Conservation (phyloP, 352 stramenopile genomes). For the Pythium volutum region DNA sequence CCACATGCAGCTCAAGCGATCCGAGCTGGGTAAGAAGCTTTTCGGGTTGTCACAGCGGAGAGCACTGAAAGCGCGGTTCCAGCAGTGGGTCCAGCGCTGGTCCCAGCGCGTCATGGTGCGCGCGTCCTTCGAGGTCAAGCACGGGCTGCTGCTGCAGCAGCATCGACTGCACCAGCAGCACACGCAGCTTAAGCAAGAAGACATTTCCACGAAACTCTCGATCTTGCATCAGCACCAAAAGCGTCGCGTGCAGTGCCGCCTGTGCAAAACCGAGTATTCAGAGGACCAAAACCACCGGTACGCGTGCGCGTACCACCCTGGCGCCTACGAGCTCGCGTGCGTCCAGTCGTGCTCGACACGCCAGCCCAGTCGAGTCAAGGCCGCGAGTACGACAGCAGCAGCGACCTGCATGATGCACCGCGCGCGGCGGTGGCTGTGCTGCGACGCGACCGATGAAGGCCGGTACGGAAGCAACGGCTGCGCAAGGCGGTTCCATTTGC, state of each 20-base stretch:
- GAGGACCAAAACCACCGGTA: conserved; percentile 71
- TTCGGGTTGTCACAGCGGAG: conserved; percentile 39
- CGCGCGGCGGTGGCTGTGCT: conserved; percentile 68
- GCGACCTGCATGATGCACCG: conserved; percentile 71
- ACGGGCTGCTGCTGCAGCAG: conserved; percentile 55
- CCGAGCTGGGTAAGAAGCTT: conserved; percentile 49
- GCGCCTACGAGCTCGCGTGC: conserved; percentile 62
- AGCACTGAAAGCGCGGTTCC: conserved; percentile 46
- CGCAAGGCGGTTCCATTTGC: conserved; percentile 53
- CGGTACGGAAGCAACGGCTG: conserved; percentile 64
- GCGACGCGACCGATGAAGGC: conserved; percentile 69
- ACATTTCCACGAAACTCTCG: conserved; percentile 36
- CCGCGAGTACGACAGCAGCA: conserved; percentile 1
- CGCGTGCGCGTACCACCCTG: conserved; percentile 62
- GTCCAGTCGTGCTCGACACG: conserved; percentile 51
- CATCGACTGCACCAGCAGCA: conserved; percentile 31
- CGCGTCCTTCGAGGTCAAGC: conserved; percentile 64
- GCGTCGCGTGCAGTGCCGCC: conserved; percentile 44
- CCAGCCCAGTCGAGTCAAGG: background rate
- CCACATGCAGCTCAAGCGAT: conserved; percentile 42
- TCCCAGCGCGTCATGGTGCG: conserved; percentile 51
- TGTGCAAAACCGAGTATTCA: conserved; percentile 65
- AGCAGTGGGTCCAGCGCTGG: conserved; percentile 62
- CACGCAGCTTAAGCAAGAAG: conserved; percentile 8
- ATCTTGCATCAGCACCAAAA: conserved; percentile 63